phyloP scores from a whole-genome alignment of 192 early-diverging fungal genomes.

The Coemansia sp. region DNA sequence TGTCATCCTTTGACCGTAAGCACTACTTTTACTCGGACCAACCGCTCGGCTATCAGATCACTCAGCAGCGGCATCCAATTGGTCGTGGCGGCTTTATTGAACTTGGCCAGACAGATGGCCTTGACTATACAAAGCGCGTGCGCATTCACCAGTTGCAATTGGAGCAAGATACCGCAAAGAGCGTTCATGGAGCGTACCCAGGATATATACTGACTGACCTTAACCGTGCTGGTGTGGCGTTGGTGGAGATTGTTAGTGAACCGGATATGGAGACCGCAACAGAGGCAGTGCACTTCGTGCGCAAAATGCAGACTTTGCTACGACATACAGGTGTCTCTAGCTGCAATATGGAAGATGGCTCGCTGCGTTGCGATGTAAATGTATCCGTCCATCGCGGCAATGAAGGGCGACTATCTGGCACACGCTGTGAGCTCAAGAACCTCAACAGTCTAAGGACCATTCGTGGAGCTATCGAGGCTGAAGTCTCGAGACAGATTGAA shows the following conservation, averaged over 20 bases:
- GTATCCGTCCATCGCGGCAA: constrained; percentile 74
- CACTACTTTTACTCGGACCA: constrained; percentile 97
- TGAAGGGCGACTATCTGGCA: constrained; percentile 60
- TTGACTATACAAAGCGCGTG: constrained; percentile 57
- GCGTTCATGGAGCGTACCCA: constrained; percentile 66
- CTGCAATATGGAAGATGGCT: constrained; percentile 89
- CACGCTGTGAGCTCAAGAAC: constrained; percentile 81
- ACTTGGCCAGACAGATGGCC: constrained; percentile 64
- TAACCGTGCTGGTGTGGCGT: constrained; percentile 84
- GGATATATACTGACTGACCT: constrained; percentile 71
- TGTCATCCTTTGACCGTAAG: constrained; percentile 88
- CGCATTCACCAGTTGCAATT: constrained; percentile 87
- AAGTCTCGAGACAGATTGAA: constrained; percentile 75
- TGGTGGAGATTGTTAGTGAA: constrained; percentile 92
- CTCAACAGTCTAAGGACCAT: constrained; percentile 76
- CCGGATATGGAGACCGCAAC: constrained; percentile 81
- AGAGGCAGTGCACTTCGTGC: constrained; percentile 76
- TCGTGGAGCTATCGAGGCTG: constrained; percentile 77
- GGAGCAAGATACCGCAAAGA: constrained; percentile 94
- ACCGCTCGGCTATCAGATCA: constrained; percentile 94
- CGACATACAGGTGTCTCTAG: constrained; percentile 72
- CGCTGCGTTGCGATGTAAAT: constrained; percentile 91
- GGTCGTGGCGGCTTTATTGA: constrained; percentile 71
- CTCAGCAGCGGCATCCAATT: constrained; percentile 84
- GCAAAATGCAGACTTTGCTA: constrained; percentile 77